Base-by-base conservation (phyloP, 2,329 filamentous ascomycete genomes). In the Zalaria obscura region DNA sequence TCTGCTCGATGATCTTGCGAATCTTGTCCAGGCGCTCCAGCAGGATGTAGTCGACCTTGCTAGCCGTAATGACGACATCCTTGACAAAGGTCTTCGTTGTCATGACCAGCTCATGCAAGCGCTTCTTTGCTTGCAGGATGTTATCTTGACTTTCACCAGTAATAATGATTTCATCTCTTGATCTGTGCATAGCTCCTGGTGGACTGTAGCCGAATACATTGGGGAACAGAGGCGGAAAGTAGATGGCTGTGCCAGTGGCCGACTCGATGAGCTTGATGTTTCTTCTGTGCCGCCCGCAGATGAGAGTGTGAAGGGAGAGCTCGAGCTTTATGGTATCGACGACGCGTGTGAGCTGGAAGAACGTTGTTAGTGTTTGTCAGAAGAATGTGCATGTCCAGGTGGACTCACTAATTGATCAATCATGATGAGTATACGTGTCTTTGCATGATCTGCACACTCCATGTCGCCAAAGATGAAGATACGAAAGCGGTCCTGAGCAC, bases 211-310 rank as follows among this genome's bases (percentile, higher is more conserved):
- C 83, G 57, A 91, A 95, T 49, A 95, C 80, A 45, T 82, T 79
- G 9, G 89, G 88, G 58, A 96, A 96, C 1, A 89, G 83, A 5
- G 88, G 87, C 27, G 91, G 91, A 57, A 98, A 96, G 66, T 98
- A 98, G 54, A 98, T 96, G 48, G 91, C 89, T 5, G 91, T 96
- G 54, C 88, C 86, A 9, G 91, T 96, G 27, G 83, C 78, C 9
- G 91, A 93, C 63, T 98, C 91, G 55, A 98, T 95, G 54, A 91
- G 69, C 68, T 96, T 96, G 67, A 98, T 94, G 60, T 95, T 95
- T 69, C 94, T 93, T 52, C 91, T 77, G 52, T 88, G 89, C 38
- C 91, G 83, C 38, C 91, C 91, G 59, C 88, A 95, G 39, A 96
- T 79, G 42, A 95, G 72, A 44, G 87, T 91, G 59, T 98, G 91